These are phyloP conservation scores for Collybia nuda DNA, from an alignment of 768 basidiomycete genomes.

Conservation along the genomic window DNA sequence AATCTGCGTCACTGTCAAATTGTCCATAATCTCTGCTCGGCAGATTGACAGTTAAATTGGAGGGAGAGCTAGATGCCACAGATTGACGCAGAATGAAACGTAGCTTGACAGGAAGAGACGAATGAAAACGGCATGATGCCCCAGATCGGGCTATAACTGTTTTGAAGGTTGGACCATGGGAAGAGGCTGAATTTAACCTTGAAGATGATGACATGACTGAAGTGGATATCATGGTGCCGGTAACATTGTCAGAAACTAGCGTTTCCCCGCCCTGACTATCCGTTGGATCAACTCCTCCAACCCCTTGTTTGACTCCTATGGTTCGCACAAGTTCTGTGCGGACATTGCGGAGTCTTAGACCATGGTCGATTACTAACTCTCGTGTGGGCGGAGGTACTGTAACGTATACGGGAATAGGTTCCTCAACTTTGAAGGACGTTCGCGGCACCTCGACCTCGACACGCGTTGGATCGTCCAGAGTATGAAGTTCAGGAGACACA, in stretches of 20 bases:
- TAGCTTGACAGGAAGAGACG: slow-evolving; percentile 66
- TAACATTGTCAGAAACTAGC: no score
- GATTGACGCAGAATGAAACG: slow-evolving; percentile 80
- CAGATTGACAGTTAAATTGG: slow-evolving; percentile 42
- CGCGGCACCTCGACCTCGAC: slow-evolving; percentile 74
- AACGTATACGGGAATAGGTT: slow-evolving; percentile 77
- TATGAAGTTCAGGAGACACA: slow-evolving; percentile 58
- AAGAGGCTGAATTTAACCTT: slow-evolving; percentile 36
- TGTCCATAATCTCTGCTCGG: slow-evolving; percentile 42
- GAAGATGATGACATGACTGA: slow-evolving; percentile 28
- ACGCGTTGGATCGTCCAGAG: slow-evolving; percentile 60
- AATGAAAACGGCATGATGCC: slow-evolving; percentile 89
- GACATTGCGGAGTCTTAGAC: slow-evolving; percentile 77
- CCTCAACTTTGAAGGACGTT: slow-evolving; percentile 67
- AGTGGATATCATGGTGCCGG: no score
- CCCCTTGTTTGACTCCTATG: slow-evolving; percentile 52
- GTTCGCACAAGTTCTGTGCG: slow-evolving; percentile 75
- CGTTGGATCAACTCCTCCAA: slow-evolving; percentile 36
- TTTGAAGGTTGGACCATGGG: slow-evolving; percentile 42
- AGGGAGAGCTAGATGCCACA: slow-evolving; percentile 47
- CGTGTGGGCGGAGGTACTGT: slow-evolving; percentile 75
- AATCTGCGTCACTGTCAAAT: slow-evolving; percentile 60
- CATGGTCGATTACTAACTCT: slow-evolving; percentile 66
- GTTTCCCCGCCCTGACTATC: slow-evolving; percentile 18
- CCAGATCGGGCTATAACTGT: slow-evolving; percentile 80